Percentiles rank a stretch among this genome's conserved stretches.
Evolutionary conservation across 1,139 yeast genomes (phyloP).

Genomic region (Lodderomyces metapsilosis): DNA sequence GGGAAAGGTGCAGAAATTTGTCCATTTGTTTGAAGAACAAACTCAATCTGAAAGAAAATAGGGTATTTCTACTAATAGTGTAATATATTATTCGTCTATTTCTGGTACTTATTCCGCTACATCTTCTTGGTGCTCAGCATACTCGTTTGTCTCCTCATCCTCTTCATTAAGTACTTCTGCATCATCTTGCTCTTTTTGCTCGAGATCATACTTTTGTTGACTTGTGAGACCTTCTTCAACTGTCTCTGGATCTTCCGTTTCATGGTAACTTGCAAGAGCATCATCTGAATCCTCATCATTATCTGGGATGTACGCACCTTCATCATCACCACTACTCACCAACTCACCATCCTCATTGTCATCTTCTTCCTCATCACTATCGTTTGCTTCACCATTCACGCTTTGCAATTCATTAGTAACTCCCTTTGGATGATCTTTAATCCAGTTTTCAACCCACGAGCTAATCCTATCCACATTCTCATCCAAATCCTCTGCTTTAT

Average conservation of each 20-base stretch:
- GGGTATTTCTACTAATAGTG: too few relatives aligned
- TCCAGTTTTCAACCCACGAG: slow-evolving; percentile 78
- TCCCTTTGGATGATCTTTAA: slow-evolving; percentile 43
- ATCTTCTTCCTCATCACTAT: slow-evolving; percentile 8
- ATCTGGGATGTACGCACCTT: slow-evolving; percentile 2
- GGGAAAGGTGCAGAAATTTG: slow-evolving; percentile 50
- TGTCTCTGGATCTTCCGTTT: slow-evolving; percentile 2
- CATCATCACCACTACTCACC: slow-evolving; percentile 8
- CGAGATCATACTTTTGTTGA: slow-evolving; percentile 7
- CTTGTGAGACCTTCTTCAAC: slow-evolving; percentile 5
- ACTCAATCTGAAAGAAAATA: slow-evolving; percentile 3
- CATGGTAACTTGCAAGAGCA: slow-evolving; percentile 1
- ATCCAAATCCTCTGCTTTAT: slow-evolving; percentile 73
- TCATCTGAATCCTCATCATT: slow-evolving; percentile 5
- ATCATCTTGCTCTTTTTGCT: slow-evolving; percentile 9
- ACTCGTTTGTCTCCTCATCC: slow-evolving; percentile 12
- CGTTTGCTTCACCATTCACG: slow-evolving; percentile 7
- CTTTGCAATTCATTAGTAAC: slow-evolving; percentile 26
- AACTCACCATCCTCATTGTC: slow-evolving; percentile 10
- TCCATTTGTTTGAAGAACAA: slow-evolving; percentile 44
- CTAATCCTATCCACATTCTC: slow-evolving; percentile 72
- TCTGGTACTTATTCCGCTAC: slow-evolving; percentile 8
- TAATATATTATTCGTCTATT: neutral
- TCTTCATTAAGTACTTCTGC: slow-evolving; percentile 8
- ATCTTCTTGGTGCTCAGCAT: slow-evolving; percentile 13